phyloP scores from a whole-genome alignment of 2,329 filamentous ascomycete genomes.

The Apiospora kogelbergensis region DNA sequence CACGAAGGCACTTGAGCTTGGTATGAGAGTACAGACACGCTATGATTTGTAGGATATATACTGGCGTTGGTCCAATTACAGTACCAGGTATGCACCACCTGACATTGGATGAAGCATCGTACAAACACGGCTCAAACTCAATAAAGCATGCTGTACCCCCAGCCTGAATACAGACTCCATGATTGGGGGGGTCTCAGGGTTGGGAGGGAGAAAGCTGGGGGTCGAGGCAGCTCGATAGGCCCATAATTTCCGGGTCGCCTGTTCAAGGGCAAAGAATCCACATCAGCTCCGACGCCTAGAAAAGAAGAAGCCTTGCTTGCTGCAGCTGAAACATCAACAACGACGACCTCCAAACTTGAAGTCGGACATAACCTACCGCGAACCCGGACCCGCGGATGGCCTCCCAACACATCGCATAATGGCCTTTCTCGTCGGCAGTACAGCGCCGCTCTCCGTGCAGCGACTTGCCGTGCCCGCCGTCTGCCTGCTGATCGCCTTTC shows the following conservation, averaged over 20 bases:
- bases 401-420: conserved; percentile 17
- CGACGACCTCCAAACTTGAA: neutral
- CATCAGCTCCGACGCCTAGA: neutral
- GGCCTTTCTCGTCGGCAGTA: conserved; percentile 32
- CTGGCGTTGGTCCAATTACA: neutral
- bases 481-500: conserved; percentile 64
- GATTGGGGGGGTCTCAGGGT: no score
- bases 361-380: neutral
- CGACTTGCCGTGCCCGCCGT: conserved; percentile 68
- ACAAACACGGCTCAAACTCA: no score
- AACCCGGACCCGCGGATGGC: neutral
- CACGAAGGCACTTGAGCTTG: neutral
- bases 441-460: conserved; percentile 38
- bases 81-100: neutral
- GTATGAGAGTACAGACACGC: neutral
- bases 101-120: no score
- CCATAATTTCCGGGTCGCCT: neutral
- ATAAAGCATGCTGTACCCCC: no score
- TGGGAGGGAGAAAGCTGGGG: neutral
- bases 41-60: neutral
- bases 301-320: neutral
- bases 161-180: no score
- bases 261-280: neutral
- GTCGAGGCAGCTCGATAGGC: neutral
- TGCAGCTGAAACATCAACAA: neutral